phyloP scores from a whole-genome alignment of 2,329 filamentous ascomycete genomes.

The Ophiostoma australiae region DNA sequence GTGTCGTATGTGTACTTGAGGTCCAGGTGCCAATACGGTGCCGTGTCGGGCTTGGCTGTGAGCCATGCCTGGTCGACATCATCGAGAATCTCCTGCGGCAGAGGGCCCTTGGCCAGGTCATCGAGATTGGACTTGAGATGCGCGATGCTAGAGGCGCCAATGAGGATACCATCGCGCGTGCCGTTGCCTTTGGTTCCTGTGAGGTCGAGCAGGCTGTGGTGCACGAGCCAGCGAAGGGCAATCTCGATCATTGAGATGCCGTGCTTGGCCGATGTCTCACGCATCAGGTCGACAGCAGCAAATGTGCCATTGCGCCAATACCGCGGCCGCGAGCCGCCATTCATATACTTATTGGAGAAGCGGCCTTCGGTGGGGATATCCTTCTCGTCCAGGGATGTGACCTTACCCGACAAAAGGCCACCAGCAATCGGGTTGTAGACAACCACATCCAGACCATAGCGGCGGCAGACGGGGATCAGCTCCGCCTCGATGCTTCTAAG shows the following conservation, averaged over 20 bases:
- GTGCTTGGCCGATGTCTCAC: conserved; percentile 58
- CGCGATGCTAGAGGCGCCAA: conserved; percentile 53
- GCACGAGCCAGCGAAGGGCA: conserved; percentile 62
- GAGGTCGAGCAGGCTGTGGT: conserved; percentile 55
- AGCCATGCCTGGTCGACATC: conserved; percentile 72
- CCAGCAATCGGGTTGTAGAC: conserved; percentile 69
- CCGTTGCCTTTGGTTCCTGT: not conserved
- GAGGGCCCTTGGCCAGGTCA: conserved; percentile 60
- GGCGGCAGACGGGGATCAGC: conserved; percentile 58
- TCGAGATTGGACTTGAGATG: conserved; percentile 56
- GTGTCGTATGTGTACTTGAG: conserved; percentile 65
- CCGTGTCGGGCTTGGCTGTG: conserved; percentile 54
- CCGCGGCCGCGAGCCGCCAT: conserved; percentile 46
- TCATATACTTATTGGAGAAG: conserved; percentile 52
- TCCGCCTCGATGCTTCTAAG: conserved; percentile 53
- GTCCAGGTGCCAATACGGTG: conserved; percentile 55
- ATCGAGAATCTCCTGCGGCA: conserved; percentile 70
- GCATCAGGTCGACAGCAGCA: conserved; percentile 57
- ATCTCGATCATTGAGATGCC: conserved; percentile 61
- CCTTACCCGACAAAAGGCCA: conserved; percentile 63
- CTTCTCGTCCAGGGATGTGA: conserved; percentile 28
- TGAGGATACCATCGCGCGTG: conserved; percentile 50
- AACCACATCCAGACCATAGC: conserved; percentile 65
- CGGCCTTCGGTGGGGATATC: conserved; percentile 57
- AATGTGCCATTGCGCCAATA: conserved; percentile 60